Evolutionary conservation across 805 yeast species (phyloP).

Genomic region (Kazachstania kunashirensis): DNA sequence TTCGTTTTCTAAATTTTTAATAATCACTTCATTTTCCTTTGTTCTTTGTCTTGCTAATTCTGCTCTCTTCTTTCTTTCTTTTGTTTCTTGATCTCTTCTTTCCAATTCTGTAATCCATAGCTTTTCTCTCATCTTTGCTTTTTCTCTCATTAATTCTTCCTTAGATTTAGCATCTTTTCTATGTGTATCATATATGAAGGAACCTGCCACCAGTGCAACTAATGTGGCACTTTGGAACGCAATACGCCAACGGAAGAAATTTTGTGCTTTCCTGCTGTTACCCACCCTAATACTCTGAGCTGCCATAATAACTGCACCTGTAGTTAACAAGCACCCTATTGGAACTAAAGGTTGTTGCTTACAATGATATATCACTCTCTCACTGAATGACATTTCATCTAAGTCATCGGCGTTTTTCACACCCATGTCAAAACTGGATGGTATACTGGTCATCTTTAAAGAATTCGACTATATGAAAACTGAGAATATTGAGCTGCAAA

Average conservation of each 20-base stretch:
- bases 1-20: slow-evolving; percentile 20
- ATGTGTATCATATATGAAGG: slow-evolving; percentile 52
- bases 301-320: slow-evolving; percentile 72
- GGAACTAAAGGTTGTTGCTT: slow-evolving; percentile 89
- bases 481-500: too few relatives aligned
- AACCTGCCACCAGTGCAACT: slow-evolving; percentile 74
- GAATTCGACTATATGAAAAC: too few relatives aligned
- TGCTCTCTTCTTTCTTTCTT: slow-evolving; percentile 58
- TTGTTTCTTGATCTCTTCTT: slow-evolving; percentile 67
- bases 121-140: slow-evolving; percentile 76
- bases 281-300: slow-evolving; percentile 68
- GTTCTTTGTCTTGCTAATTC: slow-evolving; percentile 44
- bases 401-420: slow-evolving; percentile 1
- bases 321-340: slow-evolving; percentile 65
- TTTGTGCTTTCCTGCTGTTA: slow-evolving; percentile 65
- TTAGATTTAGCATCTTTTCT: slow-evolving; percentile 39
- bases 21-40: slow-evolving; percentile 30
- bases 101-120: slow-evolving; percentile 88
- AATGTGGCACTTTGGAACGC: slow-evolving; percentile 77
- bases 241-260: slow-evolving; percentile 84
- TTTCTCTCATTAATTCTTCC: slow-evolving; percentile 59
- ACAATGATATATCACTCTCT: slow-evolving; percentile 48
- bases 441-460: slow-evolving; percentile 24
- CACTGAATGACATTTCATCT: slow-evolving; percentile 11
- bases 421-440: slow-evolving; percentile 17